A percentile compares a stretch with the other conserved stretches of the same genome.
Evolutionary conservation across 495 filamentous ascomycete genomes (phyloP).

Genomic region (Penicillium chermesinum): DNA sequence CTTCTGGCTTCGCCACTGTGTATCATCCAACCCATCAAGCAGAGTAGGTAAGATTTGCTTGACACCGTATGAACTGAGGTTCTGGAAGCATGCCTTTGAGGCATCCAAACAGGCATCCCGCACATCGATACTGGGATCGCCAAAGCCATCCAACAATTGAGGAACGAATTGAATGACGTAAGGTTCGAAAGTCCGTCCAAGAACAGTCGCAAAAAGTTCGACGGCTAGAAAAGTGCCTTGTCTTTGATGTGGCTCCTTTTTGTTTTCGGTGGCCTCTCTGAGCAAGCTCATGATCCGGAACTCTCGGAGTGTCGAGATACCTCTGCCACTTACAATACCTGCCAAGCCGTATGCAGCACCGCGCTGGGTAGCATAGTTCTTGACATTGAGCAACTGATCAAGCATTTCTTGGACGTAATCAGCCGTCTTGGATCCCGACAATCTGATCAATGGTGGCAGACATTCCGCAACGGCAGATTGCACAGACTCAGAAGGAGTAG

Average conservation of each 20-base stretch:
- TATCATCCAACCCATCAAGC: conserved; percentile 87
- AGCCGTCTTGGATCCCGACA: conserved; percentile 66
- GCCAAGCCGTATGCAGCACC: conserved; percentile 94
- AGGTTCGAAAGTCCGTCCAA: conserved; percentile 87
- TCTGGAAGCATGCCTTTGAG: conserved; percentile 89
- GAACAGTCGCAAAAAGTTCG: conserved; percentile 78
- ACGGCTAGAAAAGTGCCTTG: conserved; percentile 87
- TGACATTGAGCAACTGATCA: conserved; percentile 72
- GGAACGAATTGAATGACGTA: conserved; percentile 95
- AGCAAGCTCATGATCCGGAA: conserved; percentile 79
- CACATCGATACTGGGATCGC: conserved; percentile 81
- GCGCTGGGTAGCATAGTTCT: conserved; percentile 83
- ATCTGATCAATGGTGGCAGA: conserved; percentile 79
- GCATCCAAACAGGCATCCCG: conserved; percentile 89
- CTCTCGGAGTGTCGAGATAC: conserved; percentile 75
- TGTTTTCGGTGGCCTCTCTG: conserved; percentile 76
- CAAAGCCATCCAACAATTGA: conserved; percentile 81
- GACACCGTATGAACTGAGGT: conserved; percentile 89
- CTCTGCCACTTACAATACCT: conserved; percentile 79
- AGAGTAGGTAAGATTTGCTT: conserved; percentile 90
- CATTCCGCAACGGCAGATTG: conserved; percentile 95
- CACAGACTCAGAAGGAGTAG: conserved; percentile 93
- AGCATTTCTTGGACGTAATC: conserved; percentile 77
- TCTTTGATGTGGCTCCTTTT: conserved; percentile 81
- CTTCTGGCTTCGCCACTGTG: conserved; percentile 97